Base-by-base conservation (phyloP, 148 eudicot genomes). In the Cornus florida region DNA sequence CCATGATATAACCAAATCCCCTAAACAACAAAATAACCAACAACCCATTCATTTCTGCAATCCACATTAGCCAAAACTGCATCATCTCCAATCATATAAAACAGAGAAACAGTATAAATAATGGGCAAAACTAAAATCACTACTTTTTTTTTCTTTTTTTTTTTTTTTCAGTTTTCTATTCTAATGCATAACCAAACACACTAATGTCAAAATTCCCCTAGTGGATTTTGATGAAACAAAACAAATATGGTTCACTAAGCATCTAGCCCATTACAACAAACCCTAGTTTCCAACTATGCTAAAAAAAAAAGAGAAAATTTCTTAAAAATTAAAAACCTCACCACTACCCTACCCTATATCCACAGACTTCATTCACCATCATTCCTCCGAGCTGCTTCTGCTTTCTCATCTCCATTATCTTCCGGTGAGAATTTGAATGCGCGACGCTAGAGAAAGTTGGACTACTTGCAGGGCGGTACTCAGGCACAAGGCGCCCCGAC, bases 361-460 rank as follows among this genome's bases (percentile, higher is more conserved):
- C 81, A 86, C 81, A 76, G 64, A 81, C 74, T 31, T 81, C 78
- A 62, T 81, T 77, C 75, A 73, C 79, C 81, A 19, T 14, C 50
- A 72, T 28, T 31, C 72, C 81, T 53, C 77, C 81, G 69, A 60
- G 22, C 87, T 86, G 83, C 90, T 83, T 90, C 88, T 87, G 82
- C 91, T 59, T 89, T 84, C 95, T 91, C 94, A 95, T 95, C 82
- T 95, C 98, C 2, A 93, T 73, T 23, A 95, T 84, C 75, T 91
- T 95, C 86, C 97, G 76, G 72, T 95, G 98, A 5, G 97, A 92
- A 85, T 95, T 95, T 23, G 98, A 95, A 80, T 95, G 98, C 86
- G 89, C 22, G 48, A 41, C 70, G 14, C 84, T 82, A 3, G 95
- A 93, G 69, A 95, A 95, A 0, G 97, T 92, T 3, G 98, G 98